These are phyloP conservation scores for Pythium chondricola DNA, from an alignment of 352 stramenopile genomes.

Conservation along the genomic window DNA sequence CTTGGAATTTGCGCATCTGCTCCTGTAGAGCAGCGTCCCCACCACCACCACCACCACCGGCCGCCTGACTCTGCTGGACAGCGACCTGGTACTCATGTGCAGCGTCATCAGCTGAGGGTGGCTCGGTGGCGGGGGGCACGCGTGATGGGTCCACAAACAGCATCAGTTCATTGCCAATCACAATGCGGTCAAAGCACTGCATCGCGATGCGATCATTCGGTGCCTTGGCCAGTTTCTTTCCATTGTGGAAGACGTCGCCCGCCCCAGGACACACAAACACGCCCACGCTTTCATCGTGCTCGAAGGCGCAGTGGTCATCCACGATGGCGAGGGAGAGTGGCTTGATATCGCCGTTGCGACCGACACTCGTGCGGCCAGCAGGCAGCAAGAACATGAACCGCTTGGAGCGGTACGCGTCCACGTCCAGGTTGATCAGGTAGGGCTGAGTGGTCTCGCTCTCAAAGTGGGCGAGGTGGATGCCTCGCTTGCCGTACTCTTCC, in stretches of 20 bases:
- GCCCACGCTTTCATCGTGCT: conserved; percentile 32
- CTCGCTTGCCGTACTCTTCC: conserved; percentile 89
- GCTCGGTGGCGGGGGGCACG: conserved; percentile 31
- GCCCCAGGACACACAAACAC: conserved; percentile 57
- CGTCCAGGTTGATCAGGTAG: conserved; percentile 92
- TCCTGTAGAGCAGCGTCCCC: conserved; percentile 83
- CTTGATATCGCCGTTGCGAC: conserved; percentile 85
- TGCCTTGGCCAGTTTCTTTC: conserved; percentile 49
- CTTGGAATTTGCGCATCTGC: conserved; percentile 86
- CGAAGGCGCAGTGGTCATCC: conserved; percentile 80
- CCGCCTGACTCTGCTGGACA: conserved; percentile 40
- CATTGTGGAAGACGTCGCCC: conserved; percentile 87
- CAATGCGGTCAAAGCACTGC: conserved; percentile 62
- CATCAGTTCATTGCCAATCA: conserved; percentile 85
- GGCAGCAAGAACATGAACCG: conserved; percentile 91
- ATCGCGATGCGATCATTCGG: conserved; percentile 30
- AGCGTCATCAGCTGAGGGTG: conserved; percentile 76
- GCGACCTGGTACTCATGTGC: conserved; percentile 85
- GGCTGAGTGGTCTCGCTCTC: conserved; percentile 75
- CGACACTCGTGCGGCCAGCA: conserved; percentile 42
- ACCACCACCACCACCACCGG: conserved; percentile 18
- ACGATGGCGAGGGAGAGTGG: conserved; percentile 89
- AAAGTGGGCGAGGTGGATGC: conserved; percentile 87
- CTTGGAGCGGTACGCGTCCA: conserved; percentile 89
- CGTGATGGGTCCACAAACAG: conserved; percentile 66